Evolutionary conservation across 164 flowering plant species (phyloP).

Genomic region (Cinnamomum chago): DNA sequence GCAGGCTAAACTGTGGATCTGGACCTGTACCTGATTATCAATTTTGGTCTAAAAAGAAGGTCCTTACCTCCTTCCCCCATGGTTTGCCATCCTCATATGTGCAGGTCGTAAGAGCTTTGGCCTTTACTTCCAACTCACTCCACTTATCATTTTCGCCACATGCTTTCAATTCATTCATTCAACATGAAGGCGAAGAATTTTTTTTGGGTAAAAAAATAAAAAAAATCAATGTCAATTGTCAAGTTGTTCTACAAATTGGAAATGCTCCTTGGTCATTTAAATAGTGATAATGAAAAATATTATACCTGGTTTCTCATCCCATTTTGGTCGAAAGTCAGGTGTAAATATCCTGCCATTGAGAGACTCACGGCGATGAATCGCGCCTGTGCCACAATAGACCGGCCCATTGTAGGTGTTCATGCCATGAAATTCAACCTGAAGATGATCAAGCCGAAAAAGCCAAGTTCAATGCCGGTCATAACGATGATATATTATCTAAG

Average conservation of each 20-base stretch:
- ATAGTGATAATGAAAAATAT: no score
- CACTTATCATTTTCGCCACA: slow-evolving; percentile 15
- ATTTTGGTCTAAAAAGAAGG: no score
- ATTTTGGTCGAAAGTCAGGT: slow-evolving; percentile 13
- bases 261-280: background rate
- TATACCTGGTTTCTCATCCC: slow-evolving; percentile 7
- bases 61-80: slow-evolving; percentile 25
- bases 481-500: no score
- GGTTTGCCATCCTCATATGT: slow-evolving; percentile 22
- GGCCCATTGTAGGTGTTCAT: slow-evolving; percentile 30
- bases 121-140: slow-evolving; percentile 18
- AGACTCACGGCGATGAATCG: slow-evolving; percentile 27
- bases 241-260: no score
- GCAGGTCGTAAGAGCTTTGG: slow-evolving; percentile 19
- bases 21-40: no score
- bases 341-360: slow-evolving; percentile 27
- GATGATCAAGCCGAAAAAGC: no score
- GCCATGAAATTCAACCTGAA: slow-evolving; percentile 24
- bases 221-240: no score
- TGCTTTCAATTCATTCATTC: slow-evolving; percentile 7
- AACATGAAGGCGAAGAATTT: background rate
- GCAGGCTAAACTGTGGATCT: no score
- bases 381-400: slow-evolving; percentile 31
- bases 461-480: no score
- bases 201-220: no score